Conservation (phyloP, 2,329 filamentous ascomycete genomes). For the Aspergillus viridinutans region DNA sequence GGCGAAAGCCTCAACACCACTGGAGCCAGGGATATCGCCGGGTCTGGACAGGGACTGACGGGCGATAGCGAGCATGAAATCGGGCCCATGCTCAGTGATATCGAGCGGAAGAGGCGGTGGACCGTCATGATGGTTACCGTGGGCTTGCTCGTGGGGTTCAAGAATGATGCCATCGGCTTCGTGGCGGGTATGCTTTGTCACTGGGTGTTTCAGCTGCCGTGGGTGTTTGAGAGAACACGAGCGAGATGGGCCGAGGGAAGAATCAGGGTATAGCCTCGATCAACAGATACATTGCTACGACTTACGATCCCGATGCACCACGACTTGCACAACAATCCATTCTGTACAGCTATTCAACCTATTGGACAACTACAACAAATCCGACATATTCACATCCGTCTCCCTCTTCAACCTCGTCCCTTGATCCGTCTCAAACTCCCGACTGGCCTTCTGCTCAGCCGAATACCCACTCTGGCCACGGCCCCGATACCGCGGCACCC, state of each 20-base stretch:
- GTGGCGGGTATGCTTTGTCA: conserved; percentile 75
- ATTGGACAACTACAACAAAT: conserved; percentile 4
- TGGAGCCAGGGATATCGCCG: conserved; percentile 55
- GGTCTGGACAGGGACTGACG: conserved; percentile 25
- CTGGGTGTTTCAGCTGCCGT: conserved; percentile 55
- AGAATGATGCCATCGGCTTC: conserved; percentile 87
- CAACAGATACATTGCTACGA: neutral
- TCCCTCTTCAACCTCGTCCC: conserved; percentile 12
- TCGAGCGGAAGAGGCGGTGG: conserved; percentile 72
- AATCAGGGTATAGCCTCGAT: conserved; percentile 18
- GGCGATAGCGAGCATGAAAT: conserved; percentile 36
- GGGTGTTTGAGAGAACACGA: conserved; percentile 20
- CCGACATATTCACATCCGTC: conserved; percentile 14
- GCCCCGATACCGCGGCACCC: conserved; percentile 7
- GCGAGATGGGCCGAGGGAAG: conserved; percentile 28
- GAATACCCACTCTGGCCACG: conserved; percentile 11
- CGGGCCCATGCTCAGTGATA: conserved; percentile 50
- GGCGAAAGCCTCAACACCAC: conserved; percentile 79
- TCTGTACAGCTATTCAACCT: neutral
- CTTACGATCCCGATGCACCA: neutral
- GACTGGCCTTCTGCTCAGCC: conserved; percentile 2
- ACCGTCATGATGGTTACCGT: conserved; percentile 87
- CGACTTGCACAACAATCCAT: neutral
- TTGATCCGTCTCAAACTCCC: conserved; percentile 16
- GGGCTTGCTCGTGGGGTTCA: conserved; percentile 76